Evolutionary conservation across 2,329 filamentous ascomycete genomes (phyloP), one percentile per base, ranked within the genome.

Genomic region (Monosporascus sp.): DNA sequence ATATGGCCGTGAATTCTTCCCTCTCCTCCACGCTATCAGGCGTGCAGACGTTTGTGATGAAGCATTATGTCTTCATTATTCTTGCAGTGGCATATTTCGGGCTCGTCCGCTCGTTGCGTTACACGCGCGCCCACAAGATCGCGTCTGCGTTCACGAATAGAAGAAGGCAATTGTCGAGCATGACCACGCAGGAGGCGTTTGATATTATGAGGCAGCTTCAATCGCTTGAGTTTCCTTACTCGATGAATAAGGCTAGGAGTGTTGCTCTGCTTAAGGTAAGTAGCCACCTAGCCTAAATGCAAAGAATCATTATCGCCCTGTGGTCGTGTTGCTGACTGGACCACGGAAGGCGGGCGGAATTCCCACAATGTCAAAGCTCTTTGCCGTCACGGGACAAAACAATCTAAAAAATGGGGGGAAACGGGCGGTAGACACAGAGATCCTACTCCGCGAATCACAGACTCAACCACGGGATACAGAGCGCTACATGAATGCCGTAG

Each of bases 401-500:
- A 48, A 11, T 4, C 17, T 15, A n/a, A 25, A 17, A 1, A 63
- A 60, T 52, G 60, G 55, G 6, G 56, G 57, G 3, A 60, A 58
- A 46, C 60, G 62, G 11, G 54, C 60, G 5, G 50, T 59, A 5
- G 62, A 65, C 47, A 65, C 62, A 6, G 61, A 63, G 46, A 62
- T 65, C 44, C 51, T 65, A 2, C 55, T 65, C 5, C 55, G 58
- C 45, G 62, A 65, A 43, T 57, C 53, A 25, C 60, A 63, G 49
- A 56, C 56, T 15, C 52, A 62, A 48, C 44, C 52, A 3, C 53
- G 51, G 11, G 50, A 53, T 22, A 53, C 53, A 14, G 48, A 53
- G 4, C 53, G 55, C 15, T 51, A 53, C 41, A 31, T 45, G 17
- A 15, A 68, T 38, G 67, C 69, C 25, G 56, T 75, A 18, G 68